Base-by-base conservation (phyloP, 1,284 basidiomycete genomes). In the Leccinum solheimii region DNA sequence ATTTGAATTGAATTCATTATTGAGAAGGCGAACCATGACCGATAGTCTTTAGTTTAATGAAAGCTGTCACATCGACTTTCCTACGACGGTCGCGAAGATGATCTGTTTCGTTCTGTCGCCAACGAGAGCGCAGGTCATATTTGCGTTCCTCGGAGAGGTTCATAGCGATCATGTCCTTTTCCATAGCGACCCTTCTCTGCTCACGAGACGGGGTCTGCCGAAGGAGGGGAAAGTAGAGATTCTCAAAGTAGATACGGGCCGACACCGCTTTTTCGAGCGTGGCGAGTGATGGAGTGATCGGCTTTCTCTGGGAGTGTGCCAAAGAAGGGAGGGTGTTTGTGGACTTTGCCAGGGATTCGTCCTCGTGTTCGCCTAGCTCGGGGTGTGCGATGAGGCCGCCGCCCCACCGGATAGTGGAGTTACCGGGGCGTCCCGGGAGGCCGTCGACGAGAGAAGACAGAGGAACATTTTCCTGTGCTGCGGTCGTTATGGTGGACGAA, bases 211-310 rank as follows among this genome's bases (percentile, higher is more conserved):
- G 86, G 62, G 92, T 83, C 70, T 94, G 88, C 73, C 92, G 84
- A 75, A 96, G 83, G 54, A 97, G 81, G n/a, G 91, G 86, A 75
- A 95, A 96, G 75, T 98, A 99, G 52, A 95, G 83, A 70, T 96
- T 97, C 81, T 99, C 96, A 76, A 98, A 97, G 82, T 89, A 97
- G 76, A 98, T 94, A 72, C 94, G 89, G 56, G 92, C 88, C 11
- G 95, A 90, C 54, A 95, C 94, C 58, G 95, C 93, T 74, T 92
- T 95, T 77, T 98, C 96, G 71, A 98, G 81, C 16, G 97, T 98
- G 52, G 88, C 83, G 55, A 98, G 81, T 55, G 94, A 95, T 26
- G 95, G 94, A 13, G 83, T 86, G 70, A 96, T 87, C 57, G 79
- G 78, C 70, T 81, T 85, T 68, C 77, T 78, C 59, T 75, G 70